phyloP scores from a whole-genome alignment of 2,329 filamentous ascomycete genomes.

The Colletotrichum liriopes region DNA sequence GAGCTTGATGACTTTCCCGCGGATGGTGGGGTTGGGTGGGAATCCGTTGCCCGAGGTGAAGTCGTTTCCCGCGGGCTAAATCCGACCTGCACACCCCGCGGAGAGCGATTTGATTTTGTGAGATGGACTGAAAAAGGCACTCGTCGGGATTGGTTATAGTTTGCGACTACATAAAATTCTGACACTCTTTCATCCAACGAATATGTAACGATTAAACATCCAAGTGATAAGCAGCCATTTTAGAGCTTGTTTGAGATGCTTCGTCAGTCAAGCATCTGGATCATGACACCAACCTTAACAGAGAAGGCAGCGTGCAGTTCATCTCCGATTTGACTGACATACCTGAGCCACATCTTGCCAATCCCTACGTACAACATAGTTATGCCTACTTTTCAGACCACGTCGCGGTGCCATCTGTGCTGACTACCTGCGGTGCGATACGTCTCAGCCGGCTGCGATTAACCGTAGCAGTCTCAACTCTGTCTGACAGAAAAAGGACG shows the following conservation, averaged over 20 bases:
- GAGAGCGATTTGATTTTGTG: too few species aligned
- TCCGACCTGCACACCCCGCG: neutral
- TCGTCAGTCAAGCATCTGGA: neutral
- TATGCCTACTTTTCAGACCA: too few species aligned
- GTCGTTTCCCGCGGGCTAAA: slow-evolving; percentile 13
- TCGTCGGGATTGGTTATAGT: neutral
- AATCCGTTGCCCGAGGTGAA: slow-evolving; percentile 20
- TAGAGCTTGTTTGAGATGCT: neutral
- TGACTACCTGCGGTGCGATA: too few species aligned
- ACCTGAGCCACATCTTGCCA: too few species aligned
- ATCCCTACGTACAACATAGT: too few species aligned
- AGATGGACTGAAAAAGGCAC: neutral
- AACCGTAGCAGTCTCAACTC: too few species aligned
- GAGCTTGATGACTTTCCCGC: slow-evolving; percentile 22
- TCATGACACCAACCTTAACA: neutral
- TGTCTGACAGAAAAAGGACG: too few species aligned
- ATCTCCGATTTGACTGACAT: too few species aligned
- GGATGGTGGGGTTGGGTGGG: slow-evolving; percentile 19
- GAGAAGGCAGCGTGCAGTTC: too few species aligned
- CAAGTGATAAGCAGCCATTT: too few species aligned
- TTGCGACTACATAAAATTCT: neutral
- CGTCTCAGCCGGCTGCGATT: too few species aligned
- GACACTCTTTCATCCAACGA: neutral
- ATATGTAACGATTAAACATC: neutral
- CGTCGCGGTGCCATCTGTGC: too few species aligned